phyloP scores from a whole-genome alignment of 257 asterid genomes.

The Leonotis leonurus region DNA sequence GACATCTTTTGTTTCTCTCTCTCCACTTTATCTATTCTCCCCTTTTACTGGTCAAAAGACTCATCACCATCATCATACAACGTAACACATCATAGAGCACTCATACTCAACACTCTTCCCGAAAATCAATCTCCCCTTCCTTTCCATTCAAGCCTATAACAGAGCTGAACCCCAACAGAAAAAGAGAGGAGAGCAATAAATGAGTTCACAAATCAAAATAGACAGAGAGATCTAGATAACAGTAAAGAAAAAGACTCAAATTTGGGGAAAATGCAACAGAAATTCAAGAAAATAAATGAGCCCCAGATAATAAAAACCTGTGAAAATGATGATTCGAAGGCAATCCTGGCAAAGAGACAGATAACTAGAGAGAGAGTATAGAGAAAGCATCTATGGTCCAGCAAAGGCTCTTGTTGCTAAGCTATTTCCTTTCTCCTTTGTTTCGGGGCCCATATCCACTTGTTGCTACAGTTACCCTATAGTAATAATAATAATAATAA shows the following conservation, averaged over 20 bases:
- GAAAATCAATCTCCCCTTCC: slow-evolving; percentile 23
- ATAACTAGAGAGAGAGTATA: slow-evolving; percentile 21
- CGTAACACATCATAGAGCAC: slow-evolving; percentile 36
- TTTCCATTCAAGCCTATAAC: slow-evolving; percentile 33
- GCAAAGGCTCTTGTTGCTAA: slow-evolving; percentile 22
- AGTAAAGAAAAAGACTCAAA: slow-evolving; percentile 13
- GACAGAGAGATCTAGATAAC: slow-evolving; percentile 15
- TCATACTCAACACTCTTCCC: slow-evolving; percentile 35
- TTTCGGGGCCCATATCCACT: slow-evolving; percentile 23
- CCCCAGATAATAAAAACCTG: slow-evolving; percentile 26
- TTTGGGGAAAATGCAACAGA: slow-evolving; percentile 11
- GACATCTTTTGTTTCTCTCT: slow-evolving; percentile 17
- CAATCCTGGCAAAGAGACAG: neutral
- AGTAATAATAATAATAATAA: too few relatives aligned
- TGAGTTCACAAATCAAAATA: slow-evolving; percentile 17
- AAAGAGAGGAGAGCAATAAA: slow-evolving; percentile 13
- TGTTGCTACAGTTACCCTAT: slow-evolving; percentile 2
- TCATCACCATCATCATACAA: too few relatives aligned
- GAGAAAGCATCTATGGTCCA: slow-evolving; percentile 37
- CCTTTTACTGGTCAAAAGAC: slow-evolving; percentile 55
- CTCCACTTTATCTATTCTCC: slow-evolving; percentile 39
- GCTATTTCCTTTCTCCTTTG: slow-evolving; percentile 10
- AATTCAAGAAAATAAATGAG: slow-evolving; percentile 12
- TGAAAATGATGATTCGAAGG: slow-evolving; percentile 19
- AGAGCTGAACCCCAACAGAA: slow-evolving; percentile 34